Conservation (phyloP, 129 eudicot species). For the Oenanthe sinensis region DNA sequence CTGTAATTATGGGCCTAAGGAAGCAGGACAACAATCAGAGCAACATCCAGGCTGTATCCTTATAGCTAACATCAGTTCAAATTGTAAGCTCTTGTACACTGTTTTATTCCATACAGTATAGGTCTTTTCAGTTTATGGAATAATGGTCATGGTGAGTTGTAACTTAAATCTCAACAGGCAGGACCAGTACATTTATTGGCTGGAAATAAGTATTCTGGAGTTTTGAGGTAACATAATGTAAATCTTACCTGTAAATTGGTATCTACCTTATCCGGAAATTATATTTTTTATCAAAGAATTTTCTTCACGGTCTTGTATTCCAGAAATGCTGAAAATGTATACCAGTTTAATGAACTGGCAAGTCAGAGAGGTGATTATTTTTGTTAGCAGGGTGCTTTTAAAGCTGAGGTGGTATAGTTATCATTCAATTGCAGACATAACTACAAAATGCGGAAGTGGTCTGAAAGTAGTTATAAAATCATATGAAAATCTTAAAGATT, state of each 20-base stretch:
- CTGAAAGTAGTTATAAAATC: background rate
- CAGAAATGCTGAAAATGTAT: background rate
- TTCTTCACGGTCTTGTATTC: background rate
- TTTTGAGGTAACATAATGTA: background rate
- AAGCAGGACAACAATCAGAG: conserved; percentile 17
- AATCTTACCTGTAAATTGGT: conserved; percentile 5
- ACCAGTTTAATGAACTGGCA: background rate
- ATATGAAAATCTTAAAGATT: background rate
- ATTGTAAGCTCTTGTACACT: conserved; percentile 7
- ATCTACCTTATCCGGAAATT: background rate
- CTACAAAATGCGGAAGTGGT: background rate
- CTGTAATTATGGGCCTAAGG: conserved; percentile 22
- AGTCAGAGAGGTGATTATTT: background rate
- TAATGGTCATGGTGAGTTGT: conserved; percentile 1
- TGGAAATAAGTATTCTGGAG: conserved; percentile 1
- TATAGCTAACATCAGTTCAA: conserved; percentile 24
- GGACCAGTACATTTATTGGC: background rate
- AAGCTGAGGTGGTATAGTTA: background rate
- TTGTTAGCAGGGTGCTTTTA: background rate
- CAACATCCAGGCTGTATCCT: conserved; percentile 49
- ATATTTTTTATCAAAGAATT: background rate
- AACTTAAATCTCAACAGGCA: background rate
- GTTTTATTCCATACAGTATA: background rate
- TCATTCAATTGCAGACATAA: background rate
- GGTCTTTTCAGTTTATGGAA: conserved; percentile 1